These are phyloP conservation scores for Hanseniaspora guilliermondii DNA, from an alignment of 805 yeast species.

Conservation along the genomic window DNA sequence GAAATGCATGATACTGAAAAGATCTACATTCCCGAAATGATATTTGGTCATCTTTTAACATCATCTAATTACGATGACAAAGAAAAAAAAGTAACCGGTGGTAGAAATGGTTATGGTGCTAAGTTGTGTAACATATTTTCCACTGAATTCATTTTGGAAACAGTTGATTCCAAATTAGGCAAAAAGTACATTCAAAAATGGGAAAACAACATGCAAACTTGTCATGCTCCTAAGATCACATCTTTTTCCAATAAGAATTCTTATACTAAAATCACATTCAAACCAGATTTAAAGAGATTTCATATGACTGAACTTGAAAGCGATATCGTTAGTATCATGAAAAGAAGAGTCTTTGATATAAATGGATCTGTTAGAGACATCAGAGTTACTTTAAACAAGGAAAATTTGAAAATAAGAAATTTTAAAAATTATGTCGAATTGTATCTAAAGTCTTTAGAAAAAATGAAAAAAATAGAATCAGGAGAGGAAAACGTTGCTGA, in stretches of 20 bases:
- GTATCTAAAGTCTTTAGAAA: slow-evolving; percentile 66
- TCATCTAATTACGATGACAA: slow-evolving; percentile 94
- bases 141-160: slow-evolving; percentile 72
- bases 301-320: slow-evolving; percentile 75
- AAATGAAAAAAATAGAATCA: slow-evolving; percentile 29
- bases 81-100: slow-evolving; percentile 93
- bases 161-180: slow-evolving; percentile 61
- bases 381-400: slow-evolving; percentile 65
- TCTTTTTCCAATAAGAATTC: slow-evolving; percentile 41
- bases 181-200: slow-evolving; percentile 69
- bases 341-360: slow-evolving; percentile 88
- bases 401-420: slow-evolving; percentile 50
- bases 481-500: slow-evolving; percentile 26
- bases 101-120: slow-evolving; percentile 97
- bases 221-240: slow-evolving; percentile 62
- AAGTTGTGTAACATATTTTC: slow-evolving; percentile 93
- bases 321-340: slow-evolving; percentile 70
- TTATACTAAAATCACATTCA: slow-evolving; percentile 75
- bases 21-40: slow-evolving; percentile 89
- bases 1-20: slow-evolving; percentile 86
- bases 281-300: slow-evolving; percentile 76
- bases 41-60: slow-evolving; percentile 87
- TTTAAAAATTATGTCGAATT: slow-evolving; percentile 83
- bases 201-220: slow-evolving; percentile 72
- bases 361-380: slow-evolving; percentile 87